These are phyloP conservation scores for Acacia melanoxylon DNA, from an alignment of 306 rosid genomes.

Conservation along the genomic window DNA sequence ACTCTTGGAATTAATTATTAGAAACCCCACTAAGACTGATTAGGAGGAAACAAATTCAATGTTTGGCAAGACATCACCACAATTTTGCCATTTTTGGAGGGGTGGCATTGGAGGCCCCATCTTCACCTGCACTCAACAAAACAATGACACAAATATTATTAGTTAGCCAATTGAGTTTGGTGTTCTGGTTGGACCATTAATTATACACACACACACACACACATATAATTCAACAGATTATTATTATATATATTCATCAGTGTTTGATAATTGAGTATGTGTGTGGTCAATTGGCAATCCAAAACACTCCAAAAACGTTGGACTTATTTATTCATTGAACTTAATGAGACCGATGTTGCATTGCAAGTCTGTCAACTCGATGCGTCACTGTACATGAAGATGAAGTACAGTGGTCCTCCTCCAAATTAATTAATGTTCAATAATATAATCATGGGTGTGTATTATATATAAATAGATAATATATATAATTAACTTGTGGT, in stretches of 20 bases:
- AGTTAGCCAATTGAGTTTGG: conserved; percentile 32
- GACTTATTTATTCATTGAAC: not conserved
- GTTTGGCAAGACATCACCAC: conserved; percentile 7
- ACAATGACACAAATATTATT: conserved; percentile 10
- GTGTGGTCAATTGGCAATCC: not conserved
- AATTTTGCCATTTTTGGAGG: not conserved
- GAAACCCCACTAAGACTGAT: not conserved
- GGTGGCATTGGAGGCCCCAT: conserved; percentile 8
- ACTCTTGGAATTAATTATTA: not conserved
- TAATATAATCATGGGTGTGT: not conserved
- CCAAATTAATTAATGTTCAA: not conserved
- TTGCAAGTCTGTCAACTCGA: not conserved
- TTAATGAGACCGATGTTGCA: not conserved
- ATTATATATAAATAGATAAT: not conserved
- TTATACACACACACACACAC: not conserved
- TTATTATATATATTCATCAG: no score
- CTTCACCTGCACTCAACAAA: conserved; percentile 5
- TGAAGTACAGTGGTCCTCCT: not conserved
- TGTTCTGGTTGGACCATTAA: conserved; percentile 27
- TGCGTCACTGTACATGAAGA: not conserved
- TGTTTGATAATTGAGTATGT: not conserved
- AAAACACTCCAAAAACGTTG: not conserved
- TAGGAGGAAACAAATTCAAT: conserved; percentile 5
- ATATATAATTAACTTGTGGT: not conserved
- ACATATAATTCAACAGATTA: not conserved